Base-by-base conservation (phyloP, 2,329 filamentous ascomycete species). In the Cercospora beticola region DNA sequence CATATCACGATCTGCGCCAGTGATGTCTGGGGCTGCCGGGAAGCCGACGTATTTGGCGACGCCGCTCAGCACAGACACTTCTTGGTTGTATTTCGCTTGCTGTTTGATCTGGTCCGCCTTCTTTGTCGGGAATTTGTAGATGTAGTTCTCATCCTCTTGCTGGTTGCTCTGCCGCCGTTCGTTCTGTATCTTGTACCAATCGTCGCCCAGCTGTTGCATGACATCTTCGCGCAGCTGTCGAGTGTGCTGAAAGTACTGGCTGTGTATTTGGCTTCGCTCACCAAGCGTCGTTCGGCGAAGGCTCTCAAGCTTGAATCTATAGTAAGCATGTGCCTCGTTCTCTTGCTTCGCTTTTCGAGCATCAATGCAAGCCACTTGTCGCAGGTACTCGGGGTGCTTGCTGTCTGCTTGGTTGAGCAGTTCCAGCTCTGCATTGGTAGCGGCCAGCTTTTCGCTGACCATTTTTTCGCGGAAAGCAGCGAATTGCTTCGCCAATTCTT, bases 1-100 rank as follows among this genome's bases (percentile, higher is more conserved):
- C 76, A 97, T 93, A 10, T 86, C 83, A 23, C 86, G 80, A 43
- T 90, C 89, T 28, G 92, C 91, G 52, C 91, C 87, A 67, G 85
- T 85, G 81, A 99, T 90, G 36, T 92, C 86, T 21, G 95, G 95
- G n/a, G 94, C 95, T 33, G 94, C 94, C 40, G 95, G 95, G 81
- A 99, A 99, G 26, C 95, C 95, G 76, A 97, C 90, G 78, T 97
- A 94, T 81, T 97, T 98, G 40, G 94, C 94, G 62, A 98, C 86
- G 43, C 94, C 94, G 5, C 94, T 90, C 67, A 99, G 83, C 30
- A 97, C 88, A 0, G 94, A 97, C 4, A 99, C 94, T 79, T 99
- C 95, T 72, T 91, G 92, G 79, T 97, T 98, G 82, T 98, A 98
- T 58, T 94, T 91, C 61, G 93, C 87, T 74, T 97, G 94, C 71